Conservation (phyloP, 805 yeast species). For the Zygoascus tannicola region DNA sequence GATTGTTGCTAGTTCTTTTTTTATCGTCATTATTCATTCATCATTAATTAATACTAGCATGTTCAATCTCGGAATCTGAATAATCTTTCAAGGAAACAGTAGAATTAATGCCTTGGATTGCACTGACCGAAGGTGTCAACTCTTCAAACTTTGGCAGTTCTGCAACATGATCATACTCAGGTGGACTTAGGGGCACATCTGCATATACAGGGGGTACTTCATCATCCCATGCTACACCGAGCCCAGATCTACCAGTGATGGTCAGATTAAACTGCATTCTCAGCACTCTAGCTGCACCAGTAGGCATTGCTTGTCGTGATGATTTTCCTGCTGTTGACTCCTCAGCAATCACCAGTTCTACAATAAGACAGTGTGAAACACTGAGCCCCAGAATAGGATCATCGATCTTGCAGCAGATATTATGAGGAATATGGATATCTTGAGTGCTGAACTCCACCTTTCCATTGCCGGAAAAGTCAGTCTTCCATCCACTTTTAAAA, state of each 20-base stretch:
- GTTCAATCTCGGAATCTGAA: not conserved
- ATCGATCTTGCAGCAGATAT: constrained; percentile 68
- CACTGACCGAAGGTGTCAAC: constrained; percentile 8
- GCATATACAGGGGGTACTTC: constrained; percentile 97
- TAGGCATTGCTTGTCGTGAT: constrained; percentile 33
- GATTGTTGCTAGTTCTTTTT: no score
- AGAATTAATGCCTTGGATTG: constrained; percentile 15
- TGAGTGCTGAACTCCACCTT: constrained; percentile 51
- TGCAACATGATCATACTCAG: constrained; percentile 47
- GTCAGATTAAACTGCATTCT: constrained; percentile 88
- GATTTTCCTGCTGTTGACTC: constrained; percentile 36
- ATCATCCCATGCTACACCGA: constrained; percentile 97
- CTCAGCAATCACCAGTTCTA: constrained; percentile 92
- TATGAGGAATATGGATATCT: constrained; percentile 32
- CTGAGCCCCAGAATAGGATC: constrained; percentile 73
- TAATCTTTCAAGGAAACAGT: not conserved
- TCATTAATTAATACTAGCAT: no score
- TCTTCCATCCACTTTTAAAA: constrained; percentile 87
- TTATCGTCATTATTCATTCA: no score
- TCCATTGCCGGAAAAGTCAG: constrained; percentile 75
- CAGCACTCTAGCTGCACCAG: constrained; percentile 91
- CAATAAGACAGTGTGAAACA: constrained; percentile 65
- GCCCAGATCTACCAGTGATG: constrained; percentile 83
- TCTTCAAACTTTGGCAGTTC: constrained; percentile 16
- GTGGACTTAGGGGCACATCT: constrained; percentile 83